These are phyloP conservation scores for Penicillium manginii DNA, from an alignment of 495 filamentous ascomycete genomes.

Conservation along the genomic window DNA sequence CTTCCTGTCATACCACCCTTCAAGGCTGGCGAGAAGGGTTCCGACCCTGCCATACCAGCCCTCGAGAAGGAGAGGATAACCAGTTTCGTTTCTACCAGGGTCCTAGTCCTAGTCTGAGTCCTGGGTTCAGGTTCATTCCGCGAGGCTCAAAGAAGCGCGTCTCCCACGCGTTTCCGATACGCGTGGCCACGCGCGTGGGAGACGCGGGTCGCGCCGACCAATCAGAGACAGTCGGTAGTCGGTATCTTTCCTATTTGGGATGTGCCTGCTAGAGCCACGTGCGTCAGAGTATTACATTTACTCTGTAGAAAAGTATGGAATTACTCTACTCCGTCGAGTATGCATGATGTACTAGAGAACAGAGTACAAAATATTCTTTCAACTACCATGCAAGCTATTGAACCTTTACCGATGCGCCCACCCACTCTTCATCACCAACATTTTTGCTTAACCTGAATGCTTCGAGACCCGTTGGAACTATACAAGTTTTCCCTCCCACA, in stretches of 20 bases:
- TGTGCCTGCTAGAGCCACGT: not conserved
- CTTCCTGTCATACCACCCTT: constrained; percentile 5
- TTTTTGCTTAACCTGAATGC: too few species aligned
- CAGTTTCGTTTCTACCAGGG: not conserved
- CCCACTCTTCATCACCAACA: too few species aligned
- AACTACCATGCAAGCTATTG: too few species aligned
- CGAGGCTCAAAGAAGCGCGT: not conserved
- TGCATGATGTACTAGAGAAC: too few species aligned
- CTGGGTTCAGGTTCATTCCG: not conserved
- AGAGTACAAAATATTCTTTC: too few species aligned
- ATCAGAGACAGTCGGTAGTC: constrained; percentile 11
- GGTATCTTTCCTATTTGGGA: not conserved
- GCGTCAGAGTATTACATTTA: not conserved
- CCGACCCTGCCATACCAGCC: constrained; percentile 6
- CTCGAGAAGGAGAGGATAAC: constrained; percentile 1
- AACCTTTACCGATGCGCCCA: too few species aligned
- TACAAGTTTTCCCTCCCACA: not conserved
- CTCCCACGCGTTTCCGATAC: not conserved
- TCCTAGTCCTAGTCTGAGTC: not conserved
- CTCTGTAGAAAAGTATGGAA: not conserved
- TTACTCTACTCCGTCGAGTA: too few species aligned
- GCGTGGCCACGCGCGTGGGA: constrained; percentile 15
- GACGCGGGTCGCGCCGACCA: constrained; percentile 27
- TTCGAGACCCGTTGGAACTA: too few species aligned
- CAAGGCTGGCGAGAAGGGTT: not conserved